Evolutionary conservation across 257 asterid species (phyloP), one percentile per base, ranked within the genome.

Genomic region (Ophiorrhiza pumila): DNA sequence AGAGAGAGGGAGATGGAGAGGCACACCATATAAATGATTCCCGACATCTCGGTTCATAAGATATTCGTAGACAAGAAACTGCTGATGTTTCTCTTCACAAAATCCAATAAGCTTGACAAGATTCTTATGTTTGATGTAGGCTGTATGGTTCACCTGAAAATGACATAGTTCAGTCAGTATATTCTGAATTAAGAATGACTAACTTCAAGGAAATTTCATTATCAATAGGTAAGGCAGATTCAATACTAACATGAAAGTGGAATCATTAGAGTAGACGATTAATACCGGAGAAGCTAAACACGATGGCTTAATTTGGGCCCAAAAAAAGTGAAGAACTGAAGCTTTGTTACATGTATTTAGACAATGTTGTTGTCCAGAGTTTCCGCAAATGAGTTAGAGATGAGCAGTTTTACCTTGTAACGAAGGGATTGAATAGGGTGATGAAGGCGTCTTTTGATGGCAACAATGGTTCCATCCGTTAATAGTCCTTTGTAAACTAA

Each of bases 71-170:
- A 69, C 74, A 53, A 69, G 50, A 4, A 49, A 69, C 74, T 69
- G 74, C 47, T 69, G 74, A 46, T 69, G 74, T 23, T 55, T 69
- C 45, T 69, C 74, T 22, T 69, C 52, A 35, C 74, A 53, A 32
- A 69, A 69, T 23, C 74, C 74, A 15, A 69, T 60, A 46, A 68
- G 52, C 50, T 53, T 55, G 65, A 69, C 65, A 32, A 69, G 49
- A 34, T 69, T 47, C 59, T 32, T 53, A 25, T 69, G 74, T 39
- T 25, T 69, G 64, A 53, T 10, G 12, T 4, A 22, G 52, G 53
- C 52, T 7, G 15, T 34, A 35, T 37, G n/a, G n/a, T 69, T 53
- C 35, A 69, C 53, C 65, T 53, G 65, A 69, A 15, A 69, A 34
- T 29, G 55, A 65, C 56, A 65, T 8, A 65, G 31, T 12, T 8